Evolutionary conservation across 192 early-diverging fungal species (phyloP).

Genomic region (Pecoramyces ruminantium): DNA sequence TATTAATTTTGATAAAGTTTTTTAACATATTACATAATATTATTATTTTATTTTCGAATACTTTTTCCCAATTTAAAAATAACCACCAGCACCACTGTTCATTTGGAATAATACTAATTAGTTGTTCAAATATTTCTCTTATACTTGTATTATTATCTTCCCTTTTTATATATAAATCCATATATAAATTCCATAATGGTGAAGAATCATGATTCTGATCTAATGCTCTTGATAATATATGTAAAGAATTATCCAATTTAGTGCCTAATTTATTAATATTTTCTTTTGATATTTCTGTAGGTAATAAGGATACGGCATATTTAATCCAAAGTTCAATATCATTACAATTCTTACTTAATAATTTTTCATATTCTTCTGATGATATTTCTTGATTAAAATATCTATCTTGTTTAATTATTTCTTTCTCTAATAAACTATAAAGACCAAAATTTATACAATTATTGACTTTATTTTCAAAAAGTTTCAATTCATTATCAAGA

Average conservation of each 20-base stretch:
- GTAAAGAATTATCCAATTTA: neutral
- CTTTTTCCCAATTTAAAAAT: neutral
- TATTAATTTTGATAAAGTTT: neutral
- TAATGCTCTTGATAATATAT: neutral
- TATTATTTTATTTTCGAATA: neutral
- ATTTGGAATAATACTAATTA: neutral
- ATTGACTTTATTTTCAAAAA: neutral
- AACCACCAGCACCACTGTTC: neutral
- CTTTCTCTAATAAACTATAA: neutral
- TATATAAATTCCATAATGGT: neutral
- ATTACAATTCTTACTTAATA: neutral
- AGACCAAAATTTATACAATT: neutral
- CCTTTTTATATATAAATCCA: neutral
- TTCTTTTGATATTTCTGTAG: neutral
- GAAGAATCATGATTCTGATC: neutral
- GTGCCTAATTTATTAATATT: neutral
- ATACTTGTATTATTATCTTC: neutral
- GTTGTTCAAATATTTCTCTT: neutral
- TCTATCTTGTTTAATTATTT: neutral
- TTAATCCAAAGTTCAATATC: neutral
- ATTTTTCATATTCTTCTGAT: neutral
- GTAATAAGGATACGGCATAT: neutral
- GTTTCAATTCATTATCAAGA: neutral
- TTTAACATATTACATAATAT: neutral
- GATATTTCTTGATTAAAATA: neutral